Conservation (phyloP, 2,329 filamentous ascomycete genomes). For the Microsporum ferrugineum region DNA sequence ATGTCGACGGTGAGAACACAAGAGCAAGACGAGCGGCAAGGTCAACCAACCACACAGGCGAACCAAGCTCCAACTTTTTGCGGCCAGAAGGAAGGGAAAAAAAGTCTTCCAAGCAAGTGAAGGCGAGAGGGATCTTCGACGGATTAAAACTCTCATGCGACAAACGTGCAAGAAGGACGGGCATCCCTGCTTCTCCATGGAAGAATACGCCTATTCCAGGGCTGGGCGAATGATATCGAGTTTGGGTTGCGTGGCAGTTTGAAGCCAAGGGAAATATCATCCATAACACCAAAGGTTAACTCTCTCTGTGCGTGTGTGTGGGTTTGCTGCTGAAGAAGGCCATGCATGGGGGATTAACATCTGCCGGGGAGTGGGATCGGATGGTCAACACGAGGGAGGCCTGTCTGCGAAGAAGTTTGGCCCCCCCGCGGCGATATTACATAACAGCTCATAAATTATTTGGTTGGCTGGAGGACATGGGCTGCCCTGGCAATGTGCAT, state of each 20-base stretch:
- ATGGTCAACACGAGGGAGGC: conserved; percentile 3
- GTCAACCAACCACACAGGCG: background rate
- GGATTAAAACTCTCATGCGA: background rate
- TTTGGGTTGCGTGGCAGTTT: background rate
- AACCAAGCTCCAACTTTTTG: background rate
- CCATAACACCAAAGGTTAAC: too few species aligned
- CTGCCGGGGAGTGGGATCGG: background rate
- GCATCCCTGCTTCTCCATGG: background rate
- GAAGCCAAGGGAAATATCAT: background rate
- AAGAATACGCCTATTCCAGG: background rate
- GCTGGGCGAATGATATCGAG: background rate
- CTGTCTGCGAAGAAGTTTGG: background rate
- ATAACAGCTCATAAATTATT: background rate
- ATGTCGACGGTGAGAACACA: background rate
- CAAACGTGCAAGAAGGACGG: background rate
- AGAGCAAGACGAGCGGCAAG: background rate
- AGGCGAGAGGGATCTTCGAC: background rate
- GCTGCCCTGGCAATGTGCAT: background rate
- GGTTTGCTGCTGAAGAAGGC: background rate
- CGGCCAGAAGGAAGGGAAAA: background rate
- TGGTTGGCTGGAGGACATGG: background rate
- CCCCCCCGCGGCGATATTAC: background rate
- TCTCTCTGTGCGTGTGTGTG: background rate
- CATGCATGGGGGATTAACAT: background rate
- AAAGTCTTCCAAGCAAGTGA: background rate